Evolutionary conservation across 2,329 filamentous ascomycete genomes (phyloP).

Genomic region (Phialophora macrospora): DNA sequence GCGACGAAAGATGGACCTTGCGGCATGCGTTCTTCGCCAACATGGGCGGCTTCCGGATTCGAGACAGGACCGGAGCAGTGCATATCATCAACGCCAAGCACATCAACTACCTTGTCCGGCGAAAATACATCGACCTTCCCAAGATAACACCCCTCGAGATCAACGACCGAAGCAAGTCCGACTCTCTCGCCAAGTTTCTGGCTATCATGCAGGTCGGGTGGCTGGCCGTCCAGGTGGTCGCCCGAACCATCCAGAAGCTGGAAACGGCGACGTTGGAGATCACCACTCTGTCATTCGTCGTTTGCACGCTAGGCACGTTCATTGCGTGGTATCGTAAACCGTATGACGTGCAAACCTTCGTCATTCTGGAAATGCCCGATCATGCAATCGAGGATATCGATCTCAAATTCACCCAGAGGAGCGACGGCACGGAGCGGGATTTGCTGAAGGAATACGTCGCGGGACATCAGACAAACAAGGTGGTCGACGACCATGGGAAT

Average conservation of each 20-base stretch:
- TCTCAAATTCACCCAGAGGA: constrained; percentile 9
- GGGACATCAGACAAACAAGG: constrained; percentile 13
- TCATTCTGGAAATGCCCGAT: constrained; percentile 9
- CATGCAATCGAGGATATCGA: constrained; percentile 24
- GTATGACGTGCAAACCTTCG: constrained; percentile 34
- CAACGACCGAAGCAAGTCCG: constrained; percentile 26
- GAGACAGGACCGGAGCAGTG: constrained; percentile 10
- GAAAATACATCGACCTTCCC: constrained; percentile 20
- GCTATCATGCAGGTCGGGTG: constrained; percentile 40
- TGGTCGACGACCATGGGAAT: constrained; percentile 9
- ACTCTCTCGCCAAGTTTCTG: constrained; percentile 39
- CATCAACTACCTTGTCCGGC: constrained; percentile 20
- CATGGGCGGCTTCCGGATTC: constrained; percentile 21
- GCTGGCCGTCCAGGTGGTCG: constrained; percentile 38
- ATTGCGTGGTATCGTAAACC: constrained; percentile 37
- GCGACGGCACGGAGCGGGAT: constrained; percentile 15
- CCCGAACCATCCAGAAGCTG: constrained; percentile 37
- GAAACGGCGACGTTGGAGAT: constrained; percentile 40
- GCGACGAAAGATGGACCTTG: constrained; percentile 21
- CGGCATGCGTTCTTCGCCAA: constrained; percentile 16
- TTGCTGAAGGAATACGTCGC: constrained; percentile 25
- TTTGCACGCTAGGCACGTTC: constrained; percentile 35
- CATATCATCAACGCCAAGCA: constrained; percentile 19
- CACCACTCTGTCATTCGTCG: constrained; percentile 38
- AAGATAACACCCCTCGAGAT: constrained; percentile 19